Base-by-base conservation (phyloP, 1,284 basidiomycete genomes). In the Apiotrichum siamense region DNA sequence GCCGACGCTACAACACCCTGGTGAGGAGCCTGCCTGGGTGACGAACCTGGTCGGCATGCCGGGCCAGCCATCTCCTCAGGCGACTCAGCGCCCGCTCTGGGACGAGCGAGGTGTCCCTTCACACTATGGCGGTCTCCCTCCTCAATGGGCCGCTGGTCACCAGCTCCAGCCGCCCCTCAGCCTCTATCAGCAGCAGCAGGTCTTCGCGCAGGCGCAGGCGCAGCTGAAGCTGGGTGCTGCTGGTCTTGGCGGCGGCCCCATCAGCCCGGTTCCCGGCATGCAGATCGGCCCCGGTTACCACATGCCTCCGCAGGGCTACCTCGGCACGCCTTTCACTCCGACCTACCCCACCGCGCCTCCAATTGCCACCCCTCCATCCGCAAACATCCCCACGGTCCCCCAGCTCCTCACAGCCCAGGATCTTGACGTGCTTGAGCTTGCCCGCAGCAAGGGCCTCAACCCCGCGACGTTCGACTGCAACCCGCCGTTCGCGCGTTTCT, bases 371-470 rank as follows among this genome's bases (percentile, higher is more conserved):
- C 18, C 32, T 11, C n/a, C n/a, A 31, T 15, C 15, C 29, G 9
- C 9, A 31, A 9, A 15, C 29, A 7, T 31, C 33, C 33, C 17
- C 33, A 12, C 33, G 32, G 36, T n/a, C 32, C 40, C 10, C 55
- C 49, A n/a, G n/a, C n/a, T n/a, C n/a, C 44, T 57, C 13, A 46
- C 49, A 17, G 55, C 52, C 12, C 63, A 67, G 46, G 63, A 70
- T 39, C 57, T 90, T 53, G 90, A 93, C 64, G 83, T 94, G n/a
- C 86, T 87, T 21, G 81, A 85, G 41, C 77, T 96, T 49, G 85
- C 92, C 58, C 83, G 86, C 13, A 81, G 80, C 40, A 94, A 94
- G 72, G 90, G 90, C 11, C 90, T 96, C 67, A 96, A 96, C 65
- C 92, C 92, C 7, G 77, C 82, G 13, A 82, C 81, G 36, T 96